Evolutionary conservation across 2,329 filamentous ascomycete genomes (phyloP).

Genomic region (Kalmusia sp.): DNA sequence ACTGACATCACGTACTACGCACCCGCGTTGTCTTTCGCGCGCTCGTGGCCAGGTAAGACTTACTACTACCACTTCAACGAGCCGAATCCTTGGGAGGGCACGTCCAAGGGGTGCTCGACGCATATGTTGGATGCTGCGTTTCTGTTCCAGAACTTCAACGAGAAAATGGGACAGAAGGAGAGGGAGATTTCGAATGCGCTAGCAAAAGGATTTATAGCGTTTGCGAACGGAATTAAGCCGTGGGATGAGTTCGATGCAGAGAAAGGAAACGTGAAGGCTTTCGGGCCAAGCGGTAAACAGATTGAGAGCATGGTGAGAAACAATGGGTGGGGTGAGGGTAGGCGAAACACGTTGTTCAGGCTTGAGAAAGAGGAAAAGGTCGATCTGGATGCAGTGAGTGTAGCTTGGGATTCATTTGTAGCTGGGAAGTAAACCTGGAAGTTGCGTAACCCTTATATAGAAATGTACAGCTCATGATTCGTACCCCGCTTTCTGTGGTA

Average conservation of each 20-base stretch:
- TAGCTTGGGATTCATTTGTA: slow-evolving; percentile 29
- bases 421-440: slow-evolving; percentile 12
- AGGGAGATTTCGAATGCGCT: slow-evolving; percentile 15
- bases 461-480: background rate
- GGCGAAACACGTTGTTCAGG: slow-evolving; percentile 17
- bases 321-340: slow-evolving; percentile 2
- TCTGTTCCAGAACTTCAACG: slow-evolving; percentile 35
- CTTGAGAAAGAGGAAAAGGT: slow-evolving; percentile 20
- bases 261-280: slow-evolving; percentile 5
- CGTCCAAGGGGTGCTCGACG: slow-evolving; percentile 26
- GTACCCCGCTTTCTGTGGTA: slow-evolving; percentile 31
- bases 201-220: slow-evolving; percentile 27
- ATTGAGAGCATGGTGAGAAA: slow-evolving; percentile 6
- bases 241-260: slow-evolving; percentile 16
- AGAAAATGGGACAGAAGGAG: slow-evolving; percentile 11
- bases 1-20: slow-evolving; percentile 55
- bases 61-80: slow-evolving; percentile 31
- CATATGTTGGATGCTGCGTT: slow-evolving; percentile 37
- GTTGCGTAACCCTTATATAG: background rate
- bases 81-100: slow-evolving; percentile 34
- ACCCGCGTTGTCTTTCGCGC: slow-evolving; percentile 47
- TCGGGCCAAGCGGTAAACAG: slow-evolving; percentile 11
- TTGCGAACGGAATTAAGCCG: slow-evolving; percentile 23
- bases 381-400: slow-evolving; percentile 26
- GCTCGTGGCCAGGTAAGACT: slow-evolving; percentile 23